Conservation (phyloP, 2,329 filamentous ascomycete species). For the Amauroascus verrucosus region DNA sequence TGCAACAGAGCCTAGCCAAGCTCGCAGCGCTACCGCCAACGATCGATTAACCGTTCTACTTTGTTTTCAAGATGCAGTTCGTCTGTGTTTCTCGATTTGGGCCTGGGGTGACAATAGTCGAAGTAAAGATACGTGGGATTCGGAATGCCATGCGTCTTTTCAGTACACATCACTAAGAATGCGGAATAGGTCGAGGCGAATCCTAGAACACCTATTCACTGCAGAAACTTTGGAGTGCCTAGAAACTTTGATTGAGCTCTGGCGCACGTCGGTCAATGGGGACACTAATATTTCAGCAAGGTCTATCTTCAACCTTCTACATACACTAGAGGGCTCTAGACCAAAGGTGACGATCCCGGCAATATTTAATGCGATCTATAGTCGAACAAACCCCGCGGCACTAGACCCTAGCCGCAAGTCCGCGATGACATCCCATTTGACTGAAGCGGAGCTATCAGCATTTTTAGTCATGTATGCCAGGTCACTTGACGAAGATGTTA, state of each 20-base stretch:
- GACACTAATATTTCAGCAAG: slow-evolving; percentile 43
- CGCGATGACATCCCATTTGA: slow-evolving; percentile 73
- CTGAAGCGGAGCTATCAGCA: slow-evolving; percentile 71
- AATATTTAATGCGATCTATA: slow-evolving; percentile 93
- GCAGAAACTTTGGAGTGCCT: slow-evolving; percentile 88
- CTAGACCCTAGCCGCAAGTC: slow-evolving; percentile 73
- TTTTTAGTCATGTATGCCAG: slow-evolving; percentile 86
- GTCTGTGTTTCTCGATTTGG: slow-evolving; percentile 90
- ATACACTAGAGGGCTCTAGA: slow-evolving; percentile 80
- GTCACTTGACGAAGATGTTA: slow-evolving; percentile 88
- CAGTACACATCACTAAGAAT: slow-evolving; percentile 82
- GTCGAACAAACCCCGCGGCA: slow-evolving; percentile 73
- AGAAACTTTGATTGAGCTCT: slow-evolving; percentile 79
- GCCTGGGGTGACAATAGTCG: slow-evolving; percentile 63
- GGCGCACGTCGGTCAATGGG: slow-evolving; percentile 49
- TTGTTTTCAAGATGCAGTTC: slow-evolving; percentile 93
- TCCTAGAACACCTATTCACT: slow-evolving; percentile 85
- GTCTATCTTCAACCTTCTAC: slow-evolving; percentile 73
- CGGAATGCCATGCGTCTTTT: slow-evolving; percentile 66
- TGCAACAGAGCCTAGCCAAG: slow-evolving; percentile 62
- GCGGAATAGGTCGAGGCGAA: slow-evolving; percentile 74
- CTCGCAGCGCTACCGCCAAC: slow-evolving; percentile 79
- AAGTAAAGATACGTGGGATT: slow-evolving; percentile 44
- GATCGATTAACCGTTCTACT: slow-evolving; percentile 84
- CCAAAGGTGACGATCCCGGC: slow-evolving; percentile 88